Base-by-base conservation (phyloP, 768 basidiomycete genomes). In the Stropharia rugosoannulata region DNA sequence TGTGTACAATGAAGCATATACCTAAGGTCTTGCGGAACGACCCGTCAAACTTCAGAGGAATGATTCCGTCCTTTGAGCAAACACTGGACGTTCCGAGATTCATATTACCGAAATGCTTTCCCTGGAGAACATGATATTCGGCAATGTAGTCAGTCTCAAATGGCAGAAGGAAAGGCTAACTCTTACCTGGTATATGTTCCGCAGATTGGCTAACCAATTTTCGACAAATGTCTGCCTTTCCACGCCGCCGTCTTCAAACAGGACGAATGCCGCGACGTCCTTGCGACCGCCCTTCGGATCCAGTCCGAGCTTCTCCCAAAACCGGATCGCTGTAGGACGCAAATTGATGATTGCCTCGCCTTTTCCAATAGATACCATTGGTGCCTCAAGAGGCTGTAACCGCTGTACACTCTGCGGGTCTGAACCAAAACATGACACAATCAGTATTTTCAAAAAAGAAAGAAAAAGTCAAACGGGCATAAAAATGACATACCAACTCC, bases 251-350 rank as follows among this genome's bases (percentile, higher is more conserved):
- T 84, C 82, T 61, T 93, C 89, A 51, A 83, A 87, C 45, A 93
- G 71, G 0, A 86, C 82, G 67, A 85, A 90, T 1, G 81, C 82
- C 1, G 76, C 79, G 4, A 89, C 75, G 60, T 93, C 78, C 70
- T 94, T 93, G 55, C 72, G 74, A 6, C 93, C 93, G 36, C 80
- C 80, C 45, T 80, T 77, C 0, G 93, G 93, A 13, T 77, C 75
- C 42, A 95, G 66, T 0, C 89, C 90, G 11, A 93, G 77, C 66
- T 92, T 94, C 61, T 90, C 87, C 92, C 93, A 94, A 67, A 93
- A 94, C 2, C 86, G 79, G 19, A 94, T 65, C 0, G 90, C 87
- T 4, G 89, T 70, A 1, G 90, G 86, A 12, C 83, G 68, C 15
- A 90, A 68, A 40, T 91, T 84, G n/a, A 94, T 74, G 25, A 91